These are phyloP conservation scores for Apiospora rasikravindrae DNA, from an alignment of 2,329 filamentous ascomycete species.

Conservation along the genomic window DNA sequence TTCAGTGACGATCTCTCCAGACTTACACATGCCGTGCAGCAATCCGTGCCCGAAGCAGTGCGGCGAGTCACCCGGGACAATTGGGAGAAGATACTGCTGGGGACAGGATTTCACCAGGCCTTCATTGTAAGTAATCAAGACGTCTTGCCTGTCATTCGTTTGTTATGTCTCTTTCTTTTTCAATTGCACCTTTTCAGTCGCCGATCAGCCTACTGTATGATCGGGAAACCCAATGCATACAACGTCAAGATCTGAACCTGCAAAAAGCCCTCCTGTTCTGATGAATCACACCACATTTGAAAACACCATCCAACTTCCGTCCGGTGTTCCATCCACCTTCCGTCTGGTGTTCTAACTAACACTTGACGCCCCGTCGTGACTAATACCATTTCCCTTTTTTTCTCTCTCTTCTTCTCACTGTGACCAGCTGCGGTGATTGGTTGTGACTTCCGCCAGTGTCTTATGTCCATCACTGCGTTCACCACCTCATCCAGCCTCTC, in stretches of 20 bases:
- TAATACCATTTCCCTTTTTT: neutral
- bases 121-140: conserved; percentile 54
- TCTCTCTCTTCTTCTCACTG: neutral
- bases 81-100: conserved; percentile 55
- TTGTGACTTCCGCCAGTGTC: neutral
- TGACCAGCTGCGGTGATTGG: neutral
- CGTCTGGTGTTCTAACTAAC: neutral
- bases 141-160: neutral
- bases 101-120: conserved; percentile 57
- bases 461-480: neutral
- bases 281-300: neutral
- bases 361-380: neutral
- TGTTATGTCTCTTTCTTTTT: neutral
- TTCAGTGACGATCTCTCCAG: conserved; percentile 46
- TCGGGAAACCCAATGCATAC: neutral
- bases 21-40: conserved; percentile 46
- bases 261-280: neutral
- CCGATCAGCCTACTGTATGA: neutral
- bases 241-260: neutral
- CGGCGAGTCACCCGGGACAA: conserved; percentile 55
- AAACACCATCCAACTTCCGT: neutral
- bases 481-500: neutral
- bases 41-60: conserved; percentile 50
- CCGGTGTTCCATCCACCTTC: neutral
- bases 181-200: neutral